phyloP scores from a whole-genome alignment of 176 grass and related monocot genomes.

The Carex kokanica region DNA sequence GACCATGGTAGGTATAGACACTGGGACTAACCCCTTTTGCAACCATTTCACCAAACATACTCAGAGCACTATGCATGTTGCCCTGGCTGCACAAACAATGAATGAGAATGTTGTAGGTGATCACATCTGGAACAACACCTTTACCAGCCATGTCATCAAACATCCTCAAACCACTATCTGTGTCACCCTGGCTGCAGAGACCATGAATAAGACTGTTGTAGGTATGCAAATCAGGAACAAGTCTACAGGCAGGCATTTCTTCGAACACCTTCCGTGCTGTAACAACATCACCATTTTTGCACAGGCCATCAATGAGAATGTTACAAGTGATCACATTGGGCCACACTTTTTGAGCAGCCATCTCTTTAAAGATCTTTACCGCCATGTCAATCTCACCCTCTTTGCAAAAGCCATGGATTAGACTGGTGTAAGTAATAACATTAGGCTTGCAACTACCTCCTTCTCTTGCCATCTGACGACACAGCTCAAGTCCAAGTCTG shows the following conservation, averaged over 20 bases:
- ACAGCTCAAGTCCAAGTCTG: not conserved
- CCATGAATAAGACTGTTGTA: too few species aligned
- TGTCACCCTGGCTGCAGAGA: not conserved
- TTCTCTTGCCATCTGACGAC: not conserved
- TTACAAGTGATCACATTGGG: not conserved
- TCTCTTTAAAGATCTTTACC: not conserved
- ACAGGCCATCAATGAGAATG: not conserved
- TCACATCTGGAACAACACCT: not conserved
- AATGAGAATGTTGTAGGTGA: not conserved
- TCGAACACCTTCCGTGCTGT: not conserved
- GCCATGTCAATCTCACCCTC: not conserved
- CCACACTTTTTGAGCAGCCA: not conserved
- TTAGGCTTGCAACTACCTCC: not conserved
- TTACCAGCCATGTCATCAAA: not conserved
- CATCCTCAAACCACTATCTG: not conserved
- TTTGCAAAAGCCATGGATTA: not conserved
- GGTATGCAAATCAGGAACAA: too few species aligned
- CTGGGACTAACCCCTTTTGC: not conserved
- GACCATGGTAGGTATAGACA: not conserved
- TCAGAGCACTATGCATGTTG: not conserved
- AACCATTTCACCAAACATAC: not conserved
- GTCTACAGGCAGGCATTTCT: too few species aligned
- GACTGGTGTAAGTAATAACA: not conserved
- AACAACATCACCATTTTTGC: not conserved
- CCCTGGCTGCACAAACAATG: not conserved